Base-by-base conservation (phyloP, 306 rosid species). In the Fragaria nilgerrensis region DNA sequence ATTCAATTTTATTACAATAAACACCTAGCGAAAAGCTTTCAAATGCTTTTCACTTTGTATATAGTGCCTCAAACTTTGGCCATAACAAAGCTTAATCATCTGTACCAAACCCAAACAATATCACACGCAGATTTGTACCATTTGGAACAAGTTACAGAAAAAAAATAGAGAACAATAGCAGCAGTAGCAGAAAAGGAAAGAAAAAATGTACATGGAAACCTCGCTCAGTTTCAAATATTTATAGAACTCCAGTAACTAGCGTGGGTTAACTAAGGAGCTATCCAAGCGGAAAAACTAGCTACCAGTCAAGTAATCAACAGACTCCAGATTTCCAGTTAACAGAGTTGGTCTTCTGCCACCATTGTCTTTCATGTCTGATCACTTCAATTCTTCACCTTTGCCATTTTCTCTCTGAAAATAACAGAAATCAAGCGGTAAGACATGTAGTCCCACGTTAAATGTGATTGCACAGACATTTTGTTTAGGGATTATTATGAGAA, bases 391-490 rank as follows among this genome's bases (percentile, higher is more conserved):
- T 84, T 90, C 88, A 93, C 82, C 96, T 89, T 78, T 88, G 90
- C 97, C 97, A 93, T 80, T 85, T 90, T 83, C 89, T 93, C 87
- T 93, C 97, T 93, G 97, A 77, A 87, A 81, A 61, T 79, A 82
- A 73, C 69, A 85, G 34, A 80, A 77, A 72, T 69, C 55, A 79
- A 82, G 75, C n/a, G 77, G 72, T 85, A 15, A 84, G 85, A 55
- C 63, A 70, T n/a, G 69, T 72, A 16, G 11, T n/a, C 23, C 62
- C 6, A 52, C 23, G 1, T 49, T 49, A 19, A 10, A 39, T 2
- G 7, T 39, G 62, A 9, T 5, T 17, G 9, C 5, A 67, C 27
- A 8, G 6, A 68, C 73, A 14, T 23, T 25, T 23, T 25, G 58
- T 47, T 15, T 2, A 23, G 75, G 73, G 45, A 73, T 49, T 85